These are phyloP conservation scores for Rhizophora apiculata DNA, from an alignment of 345 rosid species.

Conservation along the genomic window DNA sequence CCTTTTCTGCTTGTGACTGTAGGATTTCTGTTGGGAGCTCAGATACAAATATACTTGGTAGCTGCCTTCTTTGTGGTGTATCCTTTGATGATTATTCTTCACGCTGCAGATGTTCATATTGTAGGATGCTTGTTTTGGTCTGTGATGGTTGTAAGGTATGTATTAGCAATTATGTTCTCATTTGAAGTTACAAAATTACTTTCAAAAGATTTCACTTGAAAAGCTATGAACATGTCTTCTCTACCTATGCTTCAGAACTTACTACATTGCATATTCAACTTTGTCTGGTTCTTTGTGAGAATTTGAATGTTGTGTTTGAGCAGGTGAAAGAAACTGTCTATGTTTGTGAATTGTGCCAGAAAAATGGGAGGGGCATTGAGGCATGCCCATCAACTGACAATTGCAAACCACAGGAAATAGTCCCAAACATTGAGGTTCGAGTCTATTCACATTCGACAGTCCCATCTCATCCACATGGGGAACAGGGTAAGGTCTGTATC, in stretches of 20 bases:
- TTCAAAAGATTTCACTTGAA: background rate
- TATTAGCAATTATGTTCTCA: background rate
- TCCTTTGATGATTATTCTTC: conserved; percentile 79
- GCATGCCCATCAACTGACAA: conserved; percentile 21
- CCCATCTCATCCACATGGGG: conserved; percentile 27
- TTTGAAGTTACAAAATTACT: background rate
- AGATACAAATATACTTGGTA: conserved; percentile 48
- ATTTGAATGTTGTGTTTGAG: conserved; percentile 14
- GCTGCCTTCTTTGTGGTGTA: conserved; percentile 69
- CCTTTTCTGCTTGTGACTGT: conserved; percentile 21
- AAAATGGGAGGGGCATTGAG: conserved; percentile 43
- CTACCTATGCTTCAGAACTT: background rate
- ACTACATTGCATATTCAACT: background rate
- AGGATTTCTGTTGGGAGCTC: conserved; percentile 93
- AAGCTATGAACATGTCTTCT: background rate
- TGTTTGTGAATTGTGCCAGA: conserved; percentile 81
- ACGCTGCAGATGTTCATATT: conserved; percentile 69
- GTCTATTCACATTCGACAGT: conserved; percentile 23
- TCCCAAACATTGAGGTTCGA: conserved; percentile 16
- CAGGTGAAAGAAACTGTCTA: conserved; percentile 57
- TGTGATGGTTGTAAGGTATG: conserved; percentile 72
- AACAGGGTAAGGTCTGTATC: conserved; percentile 65
- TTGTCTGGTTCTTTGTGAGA: conserved; percentile 19
- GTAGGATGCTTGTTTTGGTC: conserved; percentile 93
- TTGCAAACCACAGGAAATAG: conserved; percentile 14